These are phyloP conservation scores for Osmanthus fragrans DNA, from an alignment of 257 asterid species.

Conservation along the genomic window DNA sequence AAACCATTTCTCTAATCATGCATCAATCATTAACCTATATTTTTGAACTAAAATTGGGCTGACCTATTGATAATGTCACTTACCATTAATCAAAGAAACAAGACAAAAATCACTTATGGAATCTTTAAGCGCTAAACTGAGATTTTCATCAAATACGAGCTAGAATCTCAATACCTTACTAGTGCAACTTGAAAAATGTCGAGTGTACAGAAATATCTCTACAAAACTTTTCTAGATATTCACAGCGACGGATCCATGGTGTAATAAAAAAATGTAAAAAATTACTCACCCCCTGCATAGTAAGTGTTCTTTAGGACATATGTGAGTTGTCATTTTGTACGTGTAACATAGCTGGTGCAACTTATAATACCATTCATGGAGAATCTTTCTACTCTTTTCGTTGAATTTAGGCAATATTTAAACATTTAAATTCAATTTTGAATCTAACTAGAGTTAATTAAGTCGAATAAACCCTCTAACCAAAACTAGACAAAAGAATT, in stretches of 20 bases:
- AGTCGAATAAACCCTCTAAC: not conserved
- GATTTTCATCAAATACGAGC: not conserved
- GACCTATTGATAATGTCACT: not conserved
- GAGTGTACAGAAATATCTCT: too few relatives aligned
- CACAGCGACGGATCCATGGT: too few relatives aligned
- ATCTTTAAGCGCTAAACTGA: too few relatives aligned
- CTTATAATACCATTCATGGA: not conserved
- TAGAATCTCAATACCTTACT: not conserved
- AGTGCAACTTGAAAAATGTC: not conserved
- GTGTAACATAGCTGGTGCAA: too few relatives aligned
- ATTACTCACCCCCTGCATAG: too few relatives aligned
- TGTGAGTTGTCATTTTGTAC: too few relatives aligned
- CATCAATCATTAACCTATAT: not conserved
- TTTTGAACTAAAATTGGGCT: not conserved
- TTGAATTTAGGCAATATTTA: not conserved
- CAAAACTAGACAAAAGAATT: not conserved
- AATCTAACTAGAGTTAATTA: not conserved
- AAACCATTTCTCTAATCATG: conserved; percentile 8
- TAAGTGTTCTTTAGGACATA: too few relatives aligned
- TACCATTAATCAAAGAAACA: not conserved
- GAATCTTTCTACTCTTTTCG: not conserved
- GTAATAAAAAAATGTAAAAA: too few relatives aligned
- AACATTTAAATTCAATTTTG: not conserved
- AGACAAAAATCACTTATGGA: not conserved
- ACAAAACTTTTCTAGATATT: too few relatives aligned